These are phyloP conservation scores for Ogataea henricii DNA, from an alignment of 805 yeast species.

Conservation along the genomic window DNA sequence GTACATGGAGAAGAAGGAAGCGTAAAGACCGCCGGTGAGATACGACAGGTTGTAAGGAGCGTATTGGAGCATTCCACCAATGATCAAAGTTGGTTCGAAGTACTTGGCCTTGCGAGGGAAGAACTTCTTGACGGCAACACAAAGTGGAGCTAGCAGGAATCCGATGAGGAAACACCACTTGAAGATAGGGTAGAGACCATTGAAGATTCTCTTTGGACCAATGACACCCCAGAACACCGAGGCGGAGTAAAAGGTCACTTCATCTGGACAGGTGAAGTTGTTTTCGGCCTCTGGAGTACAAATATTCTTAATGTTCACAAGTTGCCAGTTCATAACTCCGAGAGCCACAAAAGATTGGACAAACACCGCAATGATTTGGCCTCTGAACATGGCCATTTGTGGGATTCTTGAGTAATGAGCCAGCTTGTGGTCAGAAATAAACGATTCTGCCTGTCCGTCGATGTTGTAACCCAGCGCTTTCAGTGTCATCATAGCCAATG, in stretches of 20 bases:
- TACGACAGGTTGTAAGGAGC: slow-evolving; percentile 81
- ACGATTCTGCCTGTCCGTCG: slow-evolving; percentile 54
- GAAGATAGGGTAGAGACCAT: slow-evolving; percentile 50
- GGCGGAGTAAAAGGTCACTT: slow-evolving; percentile 50
- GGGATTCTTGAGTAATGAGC: slow-evolving; percentile 68
- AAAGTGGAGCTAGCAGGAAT: slow-evolving; percentile 44
- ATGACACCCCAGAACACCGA: slow-evolving; percentile 67
- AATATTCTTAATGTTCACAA: slow-evolving; percentile 42
- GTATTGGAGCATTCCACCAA: slow-evolving; percentile 58
- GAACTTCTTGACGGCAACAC: slow-evolving; percentile 39
- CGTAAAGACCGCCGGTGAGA: slow-evolving; percentile 55
- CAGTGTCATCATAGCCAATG: slow-evolving; percentile 65
- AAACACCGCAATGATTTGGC: slow-evolving; percentile 47
- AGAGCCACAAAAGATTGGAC: slow-evolving; percentile 47
- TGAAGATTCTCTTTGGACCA: slow-evolving; percentile 63
- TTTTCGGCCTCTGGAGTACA: slow-evolving; percentile 46
- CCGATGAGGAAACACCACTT: slow-evolving; percentile 65
- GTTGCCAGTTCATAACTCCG: slow-evolving; percentile 38
- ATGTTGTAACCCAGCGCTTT: slow-evolving; percentile 61
- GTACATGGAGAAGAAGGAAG: slow-evolving; percentile 55
- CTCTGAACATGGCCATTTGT: slow-evolving; percentile 60
- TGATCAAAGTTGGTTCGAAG: slow-evolving; percentile 57
- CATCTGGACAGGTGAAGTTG: slow-evolving; percentile 49
- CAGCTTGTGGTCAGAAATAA: slow-evolving; percentile 57
- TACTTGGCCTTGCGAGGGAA: slow-evolving; percentile 34